Evolutionary conservation across 257 asterid genomes (phyloP).

Genomic region (Solanum chilense): DNA sequence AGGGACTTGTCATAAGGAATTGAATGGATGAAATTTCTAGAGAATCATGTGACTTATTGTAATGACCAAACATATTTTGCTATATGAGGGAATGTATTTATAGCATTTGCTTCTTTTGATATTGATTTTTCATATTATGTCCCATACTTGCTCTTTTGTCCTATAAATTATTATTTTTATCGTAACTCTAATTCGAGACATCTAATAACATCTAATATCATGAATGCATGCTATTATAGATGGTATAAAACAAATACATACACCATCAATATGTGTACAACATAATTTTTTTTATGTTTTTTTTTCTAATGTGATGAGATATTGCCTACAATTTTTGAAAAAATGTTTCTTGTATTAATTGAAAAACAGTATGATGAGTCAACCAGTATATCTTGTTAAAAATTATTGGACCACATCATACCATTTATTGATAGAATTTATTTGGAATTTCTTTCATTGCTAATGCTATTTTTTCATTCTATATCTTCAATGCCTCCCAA

Average conservation of each 20-base stretch:
- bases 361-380: neutral
- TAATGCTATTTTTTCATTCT: neutral
- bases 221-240: neutral
- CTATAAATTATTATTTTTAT: neutral
- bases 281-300: neutral
- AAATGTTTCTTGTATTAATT: neutral
- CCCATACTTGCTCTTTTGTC: neutral
- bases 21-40: neutral
- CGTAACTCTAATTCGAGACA: too few relatives aligned
- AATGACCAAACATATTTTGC: neutral
- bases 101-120: neutral
- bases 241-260: neutral
- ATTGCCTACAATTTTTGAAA: neutral
- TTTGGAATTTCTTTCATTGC: neutral
- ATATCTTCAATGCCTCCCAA: neutral
- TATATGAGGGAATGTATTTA: neutral
- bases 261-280: neutral
- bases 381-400: neutral
- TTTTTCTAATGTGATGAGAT: neutral
- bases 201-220: neutral
- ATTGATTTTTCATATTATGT: neutral
- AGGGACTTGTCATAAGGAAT: neutral
- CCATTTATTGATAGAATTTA: neutral
- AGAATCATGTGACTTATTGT: neutral
- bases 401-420: neutral